Base-by-base conservation (phyloP, 1,284 basidiomycete species). In the Irpex rosettiformis region DNA sequence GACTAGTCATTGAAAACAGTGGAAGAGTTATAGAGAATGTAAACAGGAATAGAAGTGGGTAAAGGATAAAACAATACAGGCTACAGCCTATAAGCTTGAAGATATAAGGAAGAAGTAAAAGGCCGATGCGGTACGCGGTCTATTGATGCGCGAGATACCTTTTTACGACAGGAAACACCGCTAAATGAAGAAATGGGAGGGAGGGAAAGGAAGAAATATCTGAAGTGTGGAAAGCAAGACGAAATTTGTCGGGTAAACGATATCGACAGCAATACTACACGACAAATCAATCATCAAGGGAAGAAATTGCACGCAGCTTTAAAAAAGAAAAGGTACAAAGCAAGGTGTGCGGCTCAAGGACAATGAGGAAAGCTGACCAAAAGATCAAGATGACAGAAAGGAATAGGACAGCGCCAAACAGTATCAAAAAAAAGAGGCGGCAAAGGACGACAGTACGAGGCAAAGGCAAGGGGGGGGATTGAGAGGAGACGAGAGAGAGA, bases 71-170 rank as follows among this genome's bases (percentile, higher is more conserved):
- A n/a, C n/a, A n/a, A n/a, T n/a, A n/a, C n/a, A n/a, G n/a, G n/a
- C n/a, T 37, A 30, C 11, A 25, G 40, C n/a, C 18, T 45, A 11
- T 24, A 52, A 56, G 10, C 25, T n/a, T 18, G 21, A 43, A 57
- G 49, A 57, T 60, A 30, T 55, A 58, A 56, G 55, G 28, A 61
- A 53, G 54, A 56, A 57, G 55, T 58, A 33, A 25, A 61, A 61
- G 53, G 54, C 59, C 52, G 61, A 58, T 59, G 55, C 61, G 59
- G 53, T 55, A 51, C 57, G 30, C 42, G 45, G 48, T 43, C 47
- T 48, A 18, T 37, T 16, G 33, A 37, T 37, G 33, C 33, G 33
- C 33, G 33, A 37, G 33, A 37, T 16, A 37, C 33, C 33, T 37
- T 8, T 37, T 37, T 37, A 37, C 16, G 30, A 16, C 3, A 1